Conservation (phyloP, 768 basidiomycete species). For the Termitomyces sp. region DNA sequence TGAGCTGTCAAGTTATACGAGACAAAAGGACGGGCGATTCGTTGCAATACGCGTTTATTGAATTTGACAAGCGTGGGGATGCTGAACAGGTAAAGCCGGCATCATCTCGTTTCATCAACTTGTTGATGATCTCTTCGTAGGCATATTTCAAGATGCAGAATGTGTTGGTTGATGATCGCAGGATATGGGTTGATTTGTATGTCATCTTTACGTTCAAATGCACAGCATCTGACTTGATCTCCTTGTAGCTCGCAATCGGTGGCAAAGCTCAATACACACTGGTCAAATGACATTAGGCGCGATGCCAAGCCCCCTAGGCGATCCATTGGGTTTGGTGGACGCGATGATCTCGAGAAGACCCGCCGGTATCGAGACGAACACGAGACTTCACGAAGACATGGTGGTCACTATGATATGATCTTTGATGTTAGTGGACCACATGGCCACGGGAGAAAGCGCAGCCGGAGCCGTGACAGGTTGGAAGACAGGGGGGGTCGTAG, state of each 20-base stretch:
- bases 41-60: slow-evolving; percentile 97
- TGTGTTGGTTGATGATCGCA: slow-evolving; percentile 92
- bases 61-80: slow-evolving; percentile 90
- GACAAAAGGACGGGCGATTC: slow-evolving; percentile 97
- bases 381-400: slow-evolving; percentile 11
- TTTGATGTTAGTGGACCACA: slow-evolving; percentile 55
- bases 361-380: slow-evolving; percentile 56
- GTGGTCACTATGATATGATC: slow-evolving; percentile 67
- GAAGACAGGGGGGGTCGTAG: slow-evolving; percentile 25
- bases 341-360: slow-evolving; percentile 71
- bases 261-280: slow-evolving; percentile 72
- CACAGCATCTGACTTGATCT: slow-evolving; percentile 13
- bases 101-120: not conserved
- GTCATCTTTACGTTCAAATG: not conserved
- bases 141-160: slow-evolving; percentile 99
- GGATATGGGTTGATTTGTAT: slow-evolving; percentile 99
- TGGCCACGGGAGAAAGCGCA: slow-evolving; percentile 42
- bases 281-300: slow-evolving; percentile 75
- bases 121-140: slow-evolving; percentile 28
- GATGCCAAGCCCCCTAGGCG: slow-evolving; percentile 30
- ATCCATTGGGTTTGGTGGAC: slow-evolving; percentile 56
- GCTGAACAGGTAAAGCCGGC: slow-evolving; percentile 73
- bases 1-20: slow-evolving; percentile 96
- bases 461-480: slow-evolving; percentile 43
- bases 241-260: slow-evolving; percentile 82